A percentile compares a stretch with the other conserved stretches of the same genome.
Evolutionary conservation across 2,329 filamentous ascomycete species (phyloP).

Genomic region (Myriosclerotinia duriaeana): DNA sequence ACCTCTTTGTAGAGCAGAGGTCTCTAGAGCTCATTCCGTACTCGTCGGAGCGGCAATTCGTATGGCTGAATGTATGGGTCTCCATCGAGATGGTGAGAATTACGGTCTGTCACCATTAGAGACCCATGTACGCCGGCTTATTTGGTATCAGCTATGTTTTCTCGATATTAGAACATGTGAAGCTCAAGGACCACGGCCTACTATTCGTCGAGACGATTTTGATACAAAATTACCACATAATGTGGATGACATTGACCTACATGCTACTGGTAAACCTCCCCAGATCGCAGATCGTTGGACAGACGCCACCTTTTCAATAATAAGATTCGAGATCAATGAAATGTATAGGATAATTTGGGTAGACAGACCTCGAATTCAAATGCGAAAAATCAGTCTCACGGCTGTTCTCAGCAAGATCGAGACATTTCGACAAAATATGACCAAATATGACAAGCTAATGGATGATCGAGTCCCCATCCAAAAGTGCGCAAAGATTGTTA

Average conservation of each 20-base stretch:
- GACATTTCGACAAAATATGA: constrained; percentile 63
- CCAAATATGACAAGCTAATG: constrained; percentile 64
- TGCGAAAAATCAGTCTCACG: constrained; percentile 60
- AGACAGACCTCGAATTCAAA: constrained; percentile 66
- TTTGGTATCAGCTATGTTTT: constrained; percentile 79
- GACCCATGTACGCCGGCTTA: constrained; percentile 66
- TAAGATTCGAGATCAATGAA: constrained; percentile 72
- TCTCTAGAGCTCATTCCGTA: constrained; percentile 72
- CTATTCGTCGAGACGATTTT: constrained; percentile 72
- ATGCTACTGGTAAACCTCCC: constrained; percentile 46
- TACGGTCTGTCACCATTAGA: constrained; percentile 68
- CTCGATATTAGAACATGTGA: constrained; percentile 74
- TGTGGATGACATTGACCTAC: constrained; percentile 65
- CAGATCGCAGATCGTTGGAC: constrained; percentile 55
- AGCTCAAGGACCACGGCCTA: constrained; percentile 68
- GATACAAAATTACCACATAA: constrained; percentile 72
- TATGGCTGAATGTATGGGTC: constrained; percentile 74
- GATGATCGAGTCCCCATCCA: constrained; percentile 61
- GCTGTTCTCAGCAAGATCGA: constrained; percentile 67
- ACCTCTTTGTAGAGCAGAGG: constrained; percentile 68
- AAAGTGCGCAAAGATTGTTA: constrained; percentile 61
- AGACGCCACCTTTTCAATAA: constrained; percentile 63
- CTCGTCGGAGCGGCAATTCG: constrained; percentile 70
- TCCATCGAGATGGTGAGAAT: constrained; percentile 64
- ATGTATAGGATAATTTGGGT: constrained; percentile 69